Conservation (phyloP, 2,329 filamentous ascomycete genomes). For the Colletotrichum truncatum region DNA sequence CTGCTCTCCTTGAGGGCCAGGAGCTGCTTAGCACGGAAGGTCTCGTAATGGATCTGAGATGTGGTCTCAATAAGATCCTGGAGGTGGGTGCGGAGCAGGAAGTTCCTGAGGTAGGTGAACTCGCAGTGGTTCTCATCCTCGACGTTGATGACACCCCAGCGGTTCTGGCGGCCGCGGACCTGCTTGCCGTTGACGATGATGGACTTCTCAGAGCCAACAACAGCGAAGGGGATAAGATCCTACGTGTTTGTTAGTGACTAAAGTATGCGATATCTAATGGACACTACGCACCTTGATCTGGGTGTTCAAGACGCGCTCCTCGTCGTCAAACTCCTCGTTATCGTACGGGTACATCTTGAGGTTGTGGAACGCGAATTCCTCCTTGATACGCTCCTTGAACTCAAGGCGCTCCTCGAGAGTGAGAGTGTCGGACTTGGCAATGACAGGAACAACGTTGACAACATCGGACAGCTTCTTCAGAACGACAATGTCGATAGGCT, state of each 20-base stretch:
- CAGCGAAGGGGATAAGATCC: constrained; percentile 95
- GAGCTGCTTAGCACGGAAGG: constrained; percentile 99
- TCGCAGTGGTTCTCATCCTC: constrained; percentile 99
- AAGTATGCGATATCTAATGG: background rate
- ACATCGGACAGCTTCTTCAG: constrained; percentile 99
- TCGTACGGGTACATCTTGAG: constrained; percentile 99
- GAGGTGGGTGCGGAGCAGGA: constrained; percentile 96
- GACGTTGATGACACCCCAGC: constrained; percentile 99
- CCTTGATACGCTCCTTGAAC: constrained; percentile 99
- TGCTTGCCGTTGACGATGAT: constrained; percentile 98
- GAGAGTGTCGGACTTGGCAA: constrained; percentile 96
- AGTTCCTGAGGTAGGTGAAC: constrained; percentile 98
- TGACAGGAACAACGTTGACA: constrained; percentile 98
- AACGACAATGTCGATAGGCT: constrained; percentile 99
- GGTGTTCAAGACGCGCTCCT: constrained; percentile 91
- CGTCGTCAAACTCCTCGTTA: constrained; percentile 97
- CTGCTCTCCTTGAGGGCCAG: constrained; percentile 98
- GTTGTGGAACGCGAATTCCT: constrained; percentile 99
- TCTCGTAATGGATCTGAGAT: constrained; percentile 99
- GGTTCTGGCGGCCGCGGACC: constrained; percentile 96
- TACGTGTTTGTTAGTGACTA: constrained; percentile 52
- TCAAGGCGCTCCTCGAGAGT: constrained; percentile 94
- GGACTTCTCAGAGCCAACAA: constrained; percentile 97
- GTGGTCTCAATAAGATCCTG: constrained; percentile 99
- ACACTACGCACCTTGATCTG: constrained; percentile 83